Base-by-base conservation (phyloP, 805 yeast genomes). In the Metschnikowia cerradonensis region DNA sequence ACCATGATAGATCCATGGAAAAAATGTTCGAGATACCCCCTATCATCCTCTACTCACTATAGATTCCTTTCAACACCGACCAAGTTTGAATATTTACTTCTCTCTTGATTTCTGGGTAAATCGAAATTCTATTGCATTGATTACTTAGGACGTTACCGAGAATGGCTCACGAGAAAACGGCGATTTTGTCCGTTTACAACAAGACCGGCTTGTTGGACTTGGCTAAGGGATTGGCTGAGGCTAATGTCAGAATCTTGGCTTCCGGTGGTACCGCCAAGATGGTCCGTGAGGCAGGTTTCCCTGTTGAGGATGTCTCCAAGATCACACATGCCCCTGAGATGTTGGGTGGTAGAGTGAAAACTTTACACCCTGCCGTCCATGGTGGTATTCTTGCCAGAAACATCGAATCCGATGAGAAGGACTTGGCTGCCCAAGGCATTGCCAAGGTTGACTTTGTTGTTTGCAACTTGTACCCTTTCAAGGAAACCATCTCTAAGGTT, bases 261-360 rank as follows among this genome's bases (percentile, higher is more conserved):
- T 89, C 97, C 38, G 99, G 99, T 54, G 99, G 99, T 67, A 94
- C 99, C 49, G 96, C 99, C 51, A 83, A 81, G 65, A 77, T 94
- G 77, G 84, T 94, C 51, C 86, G 96, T 68, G 99, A 91, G 71
- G 96, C 97, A 50, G 98, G 98, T 11, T 92, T 94, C 83, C 92
- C 96, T 41, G 98, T 94, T 15, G 96, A 92, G 59, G 99, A 94
- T 66, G 97, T 94, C 38, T 84, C 95, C 38, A 69, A 94, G 52
- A 90, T 94, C 68, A 94, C 99, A 35, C 96, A 94, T 66, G 98
- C 98, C 38, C 99, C 99, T 48, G 99, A 94, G 73, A 94, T 94
- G 96, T 79, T 94, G 60, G 96, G 97, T 56, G 99, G 99, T 58
- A 83, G 99, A 74, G 99, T 94, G 62, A 94, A 94, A 78, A 94